Evolutionary conservation across 106 monocot species (phyloP).

Genomic region (Alisma plantagoaquatica): DNA sequence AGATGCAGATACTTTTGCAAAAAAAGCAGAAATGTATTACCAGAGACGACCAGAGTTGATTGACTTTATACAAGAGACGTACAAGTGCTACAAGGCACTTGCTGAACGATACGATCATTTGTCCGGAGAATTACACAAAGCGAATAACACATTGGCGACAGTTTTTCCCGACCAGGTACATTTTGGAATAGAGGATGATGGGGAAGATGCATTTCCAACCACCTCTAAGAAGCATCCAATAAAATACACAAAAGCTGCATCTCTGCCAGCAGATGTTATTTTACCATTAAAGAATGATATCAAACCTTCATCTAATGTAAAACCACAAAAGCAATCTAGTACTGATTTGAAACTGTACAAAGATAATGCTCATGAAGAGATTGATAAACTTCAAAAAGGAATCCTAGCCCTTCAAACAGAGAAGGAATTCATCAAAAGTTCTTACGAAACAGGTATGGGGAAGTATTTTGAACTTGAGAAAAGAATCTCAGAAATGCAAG

Average conservation of each 20-base stretch:
- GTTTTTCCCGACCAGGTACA: conserved; percentile 2
- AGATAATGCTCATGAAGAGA: neutral
- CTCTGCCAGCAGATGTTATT: neutral
- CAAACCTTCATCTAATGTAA: neutral
- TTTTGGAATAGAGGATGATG: no score
- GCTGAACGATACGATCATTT: conserved; percentile 1
- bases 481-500: neutral
- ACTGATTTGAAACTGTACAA: neutral
- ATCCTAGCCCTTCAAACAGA: no score
- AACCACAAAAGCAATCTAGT: neutral
- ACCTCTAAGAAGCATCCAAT: neutral
- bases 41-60: no score
- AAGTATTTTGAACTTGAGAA: conserved; percentile 3
- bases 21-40: no score
- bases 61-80: no score
- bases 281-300: neutral
- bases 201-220: neutral
- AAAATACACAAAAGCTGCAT: neutral
- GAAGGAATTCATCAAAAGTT: neutral
- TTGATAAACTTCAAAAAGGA: no score
- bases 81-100: neutral
- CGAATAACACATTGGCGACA: conserved; percentile 1
- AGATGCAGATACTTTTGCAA: no score
- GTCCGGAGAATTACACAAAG: conserved; percentile 1
- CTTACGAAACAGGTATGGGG: neutral